Evolutionary conservation across 495 filamentous ascomycete genomes (phyloP), one percentile per base, ranked within the genome.

Genomic region (Hypomontagnella submonticulosa): DNA sequence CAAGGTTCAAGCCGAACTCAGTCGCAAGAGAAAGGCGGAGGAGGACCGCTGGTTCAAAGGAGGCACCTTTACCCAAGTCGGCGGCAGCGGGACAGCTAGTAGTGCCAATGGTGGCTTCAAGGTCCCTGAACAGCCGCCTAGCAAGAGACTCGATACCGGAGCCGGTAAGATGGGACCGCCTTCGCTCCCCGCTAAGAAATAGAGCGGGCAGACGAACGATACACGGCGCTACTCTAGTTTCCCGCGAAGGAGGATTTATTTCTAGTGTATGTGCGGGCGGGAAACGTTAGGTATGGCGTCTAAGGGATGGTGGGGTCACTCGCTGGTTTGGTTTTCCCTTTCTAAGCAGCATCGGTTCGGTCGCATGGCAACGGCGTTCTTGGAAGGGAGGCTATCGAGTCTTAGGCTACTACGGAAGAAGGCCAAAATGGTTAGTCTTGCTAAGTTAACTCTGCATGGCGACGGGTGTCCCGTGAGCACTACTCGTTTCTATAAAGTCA

Each of bases 21-120:
- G 80, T 67, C 83, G 92, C 61, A 97, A 98, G 80, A 82, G 91
- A 70, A 95, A 95, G 69, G 94, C 92, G 4, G 94, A 97, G 65
- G 92, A 96, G 71, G 94, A 98, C 73, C 82, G 92, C 38, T 98
- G 92, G 89, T 98, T 98, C 79, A 96, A 92, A 72, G 90, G 92
- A 18, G 96, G 95, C 2, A 95, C 93, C 3, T 99, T 99, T 63
- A 97, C 95, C 20, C 92, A 96, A 78, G 86, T 97, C 54, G 90
- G 90, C 12, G 79, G 83, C 58, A 19, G 67, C 20, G 75, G 74
- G 13, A 63, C 58, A 8, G 61, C 68, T 15, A 65, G 70, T 40
- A 71, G 60, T 48, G 67, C 71, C 32, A 69, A 75, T 27, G 75
- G 75, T 30, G 56, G 64, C 16, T 83, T 81, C 70, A 82, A 87